Percentiles rank a stretch among this genome's conserved stretches.
phyloP scores from a whole-genome alignment of 2,329 filamentous ascomycete genomes.

The Aspergillus transmontanensis region DNA sequence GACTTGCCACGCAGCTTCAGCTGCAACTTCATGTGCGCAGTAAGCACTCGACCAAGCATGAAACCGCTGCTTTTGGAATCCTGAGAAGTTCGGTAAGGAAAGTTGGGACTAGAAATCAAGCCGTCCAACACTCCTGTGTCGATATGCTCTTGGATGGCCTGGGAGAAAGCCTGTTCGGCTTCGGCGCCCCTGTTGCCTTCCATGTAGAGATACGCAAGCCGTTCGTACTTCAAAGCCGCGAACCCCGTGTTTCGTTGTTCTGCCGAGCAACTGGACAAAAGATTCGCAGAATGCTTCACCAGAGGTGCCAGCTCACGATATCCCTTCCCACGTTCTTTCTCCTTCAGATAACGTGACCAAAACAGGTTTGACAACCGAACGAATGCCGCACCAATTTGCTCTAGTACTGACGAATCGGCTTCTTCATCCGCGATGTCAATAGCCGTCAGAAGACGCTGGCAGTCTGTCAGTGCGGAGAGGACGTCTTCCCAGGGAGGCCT shows the following conservation, averaged over 20 bases:
- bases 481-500: slow-evolving; percentile 42
- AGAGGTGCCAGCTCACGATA: slow-evolving; percentile 39
- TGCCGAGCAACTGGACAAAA: slow-evolving; percentile 37
- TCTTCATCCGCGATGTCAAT: slow-evolving; percentile 24
- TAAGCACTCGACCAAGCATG: slow-evolving; percentile 41
- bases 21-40: slow-evolving; percentile 33
- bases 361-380: slow-evolving; percentile 50
- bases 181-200: slow-evolving; percentile 39
- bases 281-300: slow-evolving; percentile 44
- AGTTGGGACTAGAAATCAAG: slow-evolving; percentile 29
- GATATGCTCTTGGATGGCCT: slow-evolving; percentile 46
- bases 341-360: slow-evolving; percentile 50
- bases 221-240: slow-evolving; percentile 48
- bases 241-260: slow-evolving; percentile 42
- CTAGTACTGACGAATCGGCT: slow-evolving; percentile 17
- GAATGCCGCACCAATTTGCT: slow-evolving; percentile 31
- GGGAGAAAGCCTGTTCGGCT: slow-evolving; percentile 40
- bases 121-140: slow-evolving; percentile 38
- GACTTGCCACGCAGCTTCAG: slow-evolving; percentile 36
- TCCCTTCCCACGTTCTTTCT: slow-evolving; percentile 39
- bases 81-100: slow-evolving; percentile 32
- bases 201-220: slow-evolving; percentile 44
- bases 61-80: slow-evolving; percentile 39
- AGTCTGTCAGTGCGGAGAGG: slow-evolving; percentile 40
- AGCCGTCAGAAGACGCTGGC: slow-evolving; percentile 36